Evolutionary conservation across 2,329 filamentous ascomycete species (phyloP).

Genomic region (Paecilomyces formosus): DNA sequence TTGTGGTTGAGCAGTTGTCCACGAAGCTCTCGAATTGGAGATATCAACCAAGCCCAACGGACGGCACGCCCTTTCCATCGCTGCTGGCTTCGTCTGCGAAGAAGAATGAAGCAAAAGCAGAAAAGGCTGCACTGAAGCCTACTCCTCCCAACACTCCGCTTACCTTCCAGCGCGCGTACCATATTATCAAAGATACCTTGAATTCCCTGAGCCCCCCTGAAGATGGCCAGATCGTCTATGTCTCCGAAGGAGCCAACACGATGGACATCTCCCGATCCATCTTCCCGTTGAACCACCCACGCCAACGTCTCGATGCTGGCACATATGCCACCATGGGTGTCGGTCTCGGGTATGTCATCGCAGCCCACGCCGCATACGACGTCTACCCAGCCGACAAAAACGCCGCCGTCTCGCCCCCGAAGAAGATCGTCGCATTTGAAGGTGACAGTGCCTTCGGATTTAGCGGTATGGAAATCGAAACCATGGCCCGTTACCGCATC

Average conservation of each 20-base stretch:
- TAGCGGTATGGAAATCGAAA: slow-evolving; percentile 49
- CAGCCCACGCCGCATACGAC: slow-evolving; percentile 51
- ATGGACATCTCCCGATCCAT: slow-evolving; percentile 54
- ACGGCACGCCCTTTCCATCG: slow-evolving; percentile 18
- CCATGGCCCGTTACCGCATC: slow-evolving; percentile 48
- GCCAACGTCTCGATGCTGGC: slow-evolving; percentile 50
- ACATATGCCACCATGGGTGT: slow-evolving; percentile 56
- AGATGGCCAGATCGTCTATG: slow-evolving; percentile 45
- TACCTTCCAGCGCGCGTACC: slow-evolving; percentile 45
- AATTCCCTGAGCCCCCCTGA: slow-evolving; percentile 38
- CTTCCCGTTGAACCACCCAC: slow-evolving; percentile 48
- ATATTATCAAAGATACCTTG: slow-evolving; percentile 45
- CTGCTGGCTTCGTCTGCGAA: slow-evolving; percentile 21
- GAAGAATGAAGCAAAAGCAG: slow-evolving; percentile 43
- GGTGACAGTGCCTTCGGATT: slow-evolving; percentile 52
- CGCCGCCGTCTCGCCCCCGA: slow-evolving; percentile 18
- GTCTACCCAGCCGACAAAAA: slow-evolving; percentile 29
- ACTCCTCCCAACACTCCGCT: slow-evolving; percentile 32
- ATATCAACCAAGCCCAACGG: slow-evolving; percentile 29
- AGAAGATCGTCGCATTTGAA: slow-evolving; percentile 51
- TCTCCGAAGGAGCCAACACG: slow-evolving; percentile 53
- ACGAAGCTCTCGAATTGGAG: slow-evolving; percentile 37
- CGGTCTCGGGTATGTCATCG: slow-evolving; percentile 50
- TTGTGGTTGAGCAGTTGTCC: slow-evolving; percentile 42
- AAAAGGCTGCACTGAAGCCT: slow-evolving; percentile 32